phyloP scores from a whole-genome alignment of 2,329 filamentous ascomycete species.

The Teratosphaeria gauchensis region DNA sequence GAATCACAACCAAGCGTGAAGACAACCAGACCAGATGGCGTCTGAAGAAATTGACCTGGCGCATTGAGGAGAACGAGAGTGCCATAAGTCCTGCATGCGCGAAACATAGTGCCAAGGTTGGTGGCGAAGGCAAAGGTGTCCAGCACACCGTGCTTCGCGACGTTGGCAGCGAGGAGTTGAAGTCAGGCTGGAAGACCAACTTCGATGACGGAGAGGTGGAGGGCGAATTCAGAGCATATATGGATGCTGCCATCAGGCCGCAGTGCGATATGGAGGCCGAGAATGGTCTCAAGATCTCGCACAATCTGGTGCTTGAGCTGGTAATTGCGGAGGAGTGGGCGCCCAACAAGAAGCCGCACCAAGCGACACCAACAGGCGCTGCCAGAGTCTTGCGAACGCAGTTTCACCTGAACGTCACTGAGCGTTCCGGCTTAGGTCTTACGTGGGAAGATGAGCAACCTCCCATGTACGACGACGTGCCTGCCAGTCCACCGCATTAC shows the following conservation, averaged over 20 bases:
- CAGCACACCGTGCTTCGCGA: slow-evolving; percentile 43
- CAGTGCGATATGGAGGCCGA: slow-evolving; percentile 68
- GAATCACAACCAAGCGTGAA: slow-evolving; percentile 63
- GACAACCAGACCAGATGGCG: slow-evolving; percentile 73
- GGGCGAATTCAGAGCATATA: slow-evolving; percentile 62
- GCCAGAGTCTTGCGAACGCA: slow-evolving; percentile 88
- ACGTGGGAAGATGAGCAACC: slow-evolving; percentile 96
- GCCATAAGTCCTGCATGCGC: slow-evolving; percentile 69
- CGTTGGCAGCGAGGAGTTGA: slow-evolving; percentile 72
- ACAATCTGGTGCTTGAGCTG: slow-evolving; percentile 83
- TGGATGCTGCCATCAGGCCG: slow-evolving; percentile 53
- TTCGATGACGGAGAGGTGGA: slow-evolving; percentile 61
- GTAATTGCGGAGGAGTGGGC: slow-evolving; percentile 87
- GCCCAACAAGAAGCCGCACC: slow-evolving; percentile 57
- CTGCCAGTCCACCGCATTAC: slow-evolving; percentile 64
- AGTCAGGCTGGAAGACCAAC: slow-evolving; percentile 82
- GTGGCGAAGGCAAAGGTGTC: slow-evolving; percentile 52
- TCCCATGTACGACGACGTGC: slow-evolving; percentile 88
- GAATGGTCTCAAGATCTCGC: slow-evolving; percentile 68
- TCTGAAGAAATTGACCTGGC: slow-evolving; percentile 84
- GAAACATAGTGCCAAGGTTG: slow-evolving; percentile 60
- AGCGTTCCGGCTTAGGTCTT: slow-evolving; percentile 77
- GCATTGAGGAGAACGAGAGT: slow-evolving; percentile 78
- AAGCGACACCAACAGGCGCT: slow-evolving; percentile 77
- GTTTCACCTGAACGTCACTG: slow-evolving; percentile 73